A percentile compares a stretch with the other conserved stretches of the same genome.
These are phyloP conservation scores for Sistotremastrum suecicum DNA, from an alignment of 768 basidiomycete genomes.

Conservation along the genomic window DNA sequence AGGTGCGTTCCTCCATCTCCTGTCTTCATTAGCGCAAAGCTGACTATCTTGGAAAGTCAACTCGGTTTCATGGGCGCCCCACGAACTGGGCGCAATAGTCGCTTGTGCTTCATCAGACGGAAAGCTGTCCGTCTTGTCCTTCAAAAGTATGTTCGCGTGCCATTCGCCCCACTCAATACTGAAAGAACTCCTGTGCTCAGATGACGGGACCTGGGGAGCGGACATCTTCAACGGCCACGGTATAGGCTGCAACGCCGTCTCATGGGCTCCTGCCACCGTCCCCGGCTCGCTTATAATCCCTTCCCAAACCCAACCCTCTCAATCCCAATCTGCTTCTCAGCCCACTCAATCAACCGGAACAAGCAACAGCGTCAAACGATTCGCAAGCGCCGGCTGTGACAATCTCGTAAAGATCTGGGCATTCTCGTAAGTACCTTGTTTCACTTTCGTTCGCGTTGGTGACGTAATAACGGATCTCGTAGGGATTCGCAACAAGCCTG, in stretches of 20 bases:
- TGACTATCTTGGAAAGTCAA: constrained; percentile 45
- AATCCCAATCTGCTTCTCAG: constrained; percentile 24
- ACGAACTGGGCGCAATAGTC: constrained; percentile 91
- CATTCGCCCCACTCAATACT: too few relatives aligned
- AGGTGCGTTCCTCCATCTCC: constrained; percentile 35
- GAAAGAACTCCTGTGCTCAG: constrained; percentile 23
- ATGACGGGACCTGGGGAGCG: constrained; percentile 92
- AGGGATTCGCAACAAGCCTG: constrained; percentile 79
- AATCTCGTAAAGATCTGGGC: constrained; percentile 92
- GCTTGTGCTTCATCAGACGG: constrained; percentile 97
- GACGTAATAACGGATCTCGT: too few relatives aligned
- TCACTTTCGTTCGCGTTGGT: not conserved
- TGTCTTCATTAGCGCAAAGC: not conserved
- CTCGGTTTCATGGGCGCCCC: constrained; percentile 98
- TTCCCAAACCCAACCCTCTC: constrained; percentile 33
- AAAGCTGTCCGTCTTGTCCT: constrained; percentile 89
- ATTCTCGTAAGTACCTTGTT: constrained; percentile 23
- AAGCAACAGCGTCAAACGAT: constrained; percentile 62
- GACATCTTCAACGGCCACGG: constrained; percentile 93
- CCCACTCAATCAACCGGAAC: constrained; percentile 20
- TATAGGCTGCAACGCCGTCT: constrained; percentile 93
- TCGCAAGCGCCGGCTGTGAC: constrained; percentile 93
- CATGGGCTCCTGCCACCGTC: constrained; percentile 88
- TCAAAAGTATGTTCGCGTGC: constrained; percentile 62
- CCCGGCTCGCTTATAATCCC: constrained; percentile 76